Conservation (phyloP, 2,329 filamentous ascomycete species). For the Pseudogymnoascus sp. region DNA sequence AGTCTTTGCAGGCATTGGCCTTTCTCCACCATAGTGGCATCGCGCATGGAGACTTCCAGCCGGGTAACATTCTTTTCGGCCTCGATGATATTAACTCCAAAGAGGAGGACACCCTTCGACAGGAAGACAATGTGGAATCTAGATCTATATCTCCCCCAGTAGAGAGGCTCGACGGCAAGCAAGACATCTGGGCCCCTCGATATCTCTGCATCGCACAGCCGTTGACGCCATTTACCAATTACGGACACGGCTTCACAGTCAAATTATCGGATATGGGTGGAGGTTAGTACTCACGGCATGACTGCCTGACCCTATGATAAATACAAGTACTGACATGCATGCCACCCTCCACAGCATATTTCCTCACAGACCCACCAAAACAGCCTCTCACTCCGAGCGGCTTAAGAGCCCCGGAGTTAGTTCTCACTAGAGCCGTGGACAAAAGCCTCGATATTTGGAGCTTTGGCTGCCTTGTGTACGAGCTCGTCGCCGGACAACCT, state of each 20-base stretch:
- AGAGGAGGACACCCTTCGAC: background rate
- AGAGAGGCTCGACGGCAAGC: background rate
- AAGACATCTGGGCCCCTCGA: background rate
- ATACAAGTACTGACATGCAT: background rate
- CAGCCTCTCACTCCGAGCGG: background rate
- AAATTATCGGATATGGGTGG: background rate
- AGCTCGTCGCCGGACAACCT: background rate
- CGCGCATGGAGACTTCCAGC: conserved; percentile 35
- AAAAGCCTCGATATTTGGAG: background rate
- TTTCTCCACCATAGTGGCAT: conserved; percentile 34
- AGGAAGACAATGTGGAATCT: background rate
- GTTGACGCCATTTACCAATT: background rate
- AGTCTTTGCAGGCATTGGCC: background rate
- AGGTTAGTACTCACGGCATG: background rate
- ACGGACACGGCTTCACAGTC: background rate
- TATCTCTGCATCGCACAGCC: background rate
- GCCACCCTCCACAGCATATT: background rate
- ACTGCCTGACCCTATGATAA: background rate
- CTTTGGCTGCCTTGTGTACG: background rate
- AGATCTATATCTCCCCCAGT: background rate
- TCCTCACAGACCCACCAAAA: background rate
- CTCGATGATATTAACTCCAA: conserved; percentile 24
- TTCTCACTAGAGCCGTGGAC: background rate
- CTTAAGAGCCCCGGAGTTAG: background rate
- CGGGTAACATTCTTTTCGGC: conserved; percentile 33